A percentile compares a stretch with the other conserved stretches of the same genome.
Evolutionary conservation across 2,329 filamentous ascomycete genomes (phyloP).

Genomic region (Stylonectria norvegica): DNA sequence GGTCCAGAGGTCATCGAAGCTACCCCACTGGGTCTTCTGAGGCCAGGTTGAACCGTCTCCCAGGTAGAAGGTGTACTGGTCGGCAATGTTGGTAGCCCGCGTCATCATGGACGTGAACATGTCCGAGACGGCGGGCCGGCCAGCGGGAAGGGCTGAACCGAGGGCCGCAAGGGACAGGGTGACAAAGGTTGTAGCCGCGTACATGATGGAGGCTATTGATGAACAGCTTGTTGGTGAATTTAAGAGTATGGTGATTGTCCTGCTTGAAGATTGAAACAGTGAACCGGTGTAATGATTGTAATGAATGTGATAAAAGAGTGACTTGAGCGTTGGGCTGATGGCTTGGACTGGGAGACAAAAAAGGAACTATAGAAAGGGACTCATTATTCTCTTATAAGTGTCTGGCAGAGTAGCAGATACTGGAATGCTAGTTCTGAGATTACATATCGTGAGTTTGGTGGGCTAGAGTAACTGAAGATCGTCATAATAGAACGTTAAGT

Average conservation of each 20-base stretch:
- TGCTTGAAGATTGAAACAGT: constrained; percentile 5
- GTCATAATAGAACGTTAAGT: too few relatives aligned
- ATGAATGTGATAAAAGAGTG: neutral
- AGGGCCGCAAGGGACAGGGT: constrained; percentile 7
- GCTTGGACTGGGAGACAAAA: too few relatives aligned
- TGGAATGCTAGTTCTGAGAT: too few relatives aligned
- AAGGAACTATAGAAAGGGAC: too few relatives aligned
- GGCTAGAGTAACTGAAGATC: too few relatives aligned
- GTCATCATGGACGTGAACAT: too few relatives aligned
- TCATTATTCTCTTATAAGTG: too few relatives aligned
- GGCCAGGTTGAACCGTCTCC: constrained; percentile 26
- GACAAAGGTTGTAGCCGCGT: constrained; percentile 7
- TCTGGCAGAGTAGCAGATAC: too few relatives aligned
- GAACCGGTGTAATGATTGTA: neutral
- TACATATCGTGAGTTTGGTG: too few relatives aligned
- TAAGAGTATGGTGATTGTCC: too few relatives aligned
- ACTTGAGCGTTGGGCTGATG: neutral
- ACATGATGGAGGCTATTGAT: too few relatives aligned
- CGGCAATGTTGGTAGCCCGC: constrained; percentile 4
- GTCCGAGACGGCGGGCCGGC: neutral
- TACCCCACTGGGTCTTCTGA: constrained; percentile 12
- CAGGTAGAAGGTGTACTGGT: constrained; percentile 17
- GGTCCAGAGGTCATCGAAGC: constrained; percentile 17
- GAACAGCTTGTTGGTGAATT: too few relatives aligned
- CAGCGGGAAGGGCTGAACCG: constrained; percentile 1